Conservation (phyloP, 495 filamentous ascomycete genomes). For the Peziza echinospora region DNA sequence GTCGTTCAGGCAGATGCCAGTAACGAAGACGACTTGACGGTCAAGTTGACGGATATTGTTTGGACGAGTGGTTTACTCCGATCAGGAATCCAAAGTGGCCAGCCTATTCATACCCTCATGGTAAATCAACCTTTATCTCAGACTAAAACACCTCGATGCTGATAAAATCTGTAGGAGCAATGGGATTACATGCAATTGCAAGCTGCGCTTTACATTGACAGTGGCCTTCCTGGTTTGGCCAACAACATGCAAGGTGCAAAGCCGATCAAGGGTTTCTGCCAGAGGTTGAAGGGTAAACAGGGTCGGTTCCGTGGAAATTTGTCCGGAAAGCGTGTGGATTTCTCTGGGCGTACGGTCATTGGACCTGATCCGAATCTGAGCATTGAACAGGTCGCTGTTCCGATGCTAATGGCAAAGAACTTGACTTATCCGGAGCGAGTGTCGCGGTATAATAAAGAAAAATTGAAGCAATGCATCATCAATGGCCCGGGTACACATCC, state of each 20-base stretch:
- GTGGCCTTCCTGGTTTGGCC: slow-evolving; percentile 75
- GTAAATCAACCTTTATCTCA: neutral
- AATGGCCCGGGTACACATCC: slow-evolving; percentile 62
- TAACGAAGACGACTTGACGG: slow-evolving; percentile 90
- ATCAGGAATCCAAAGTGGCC: slow-evolving; percentile 55
- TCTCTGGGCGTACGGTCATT: slow-evolving; percentile 92
- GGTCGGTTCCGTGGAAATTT: slow-evolving; percentile 92
- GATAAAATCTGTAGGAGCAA: slow-evolving; percentile 33
- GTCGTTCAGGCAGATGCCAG: slow-evolving; percentile 77
- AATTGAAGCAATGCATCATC: slow-evolving; percentile 45
- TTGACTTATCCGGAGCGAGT: slow-evolving; percentile 86
- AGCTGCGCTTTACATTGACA: slow-evolving; percentile 94
- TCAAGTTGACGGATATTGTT: slow-evolving; percentile 83
- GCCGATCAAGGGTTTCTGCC: slow-evolving; percentile 76
- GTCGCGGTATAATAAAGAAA: slow-evolving; percentile 59
- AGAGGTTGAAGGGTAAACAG: slow-evolving; percentile 89
- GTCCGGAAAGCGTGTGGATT: slow-evolving; percentile 95
- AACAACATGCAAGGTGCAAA: slow-evolving; percentile 34
- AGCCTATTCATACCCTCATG: slow-evolving; percentile 72
- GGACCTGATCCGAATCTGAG: slow-evolving; percentile 87
- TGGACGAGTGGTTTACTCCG: slow-evolving; percentile 68
- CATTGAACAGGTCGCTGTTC: slow-evolving; percentile 86
- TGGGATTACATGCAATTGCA: slow-evolving; percentile 94
- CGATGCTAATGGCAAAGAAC: slow-evolving; percentile 71
- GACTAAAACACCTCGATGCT: neutral